phyloP scores from a whole-genome alignment of 768 basidiomycete species.

The Leccinum incarnatum region DNA sequence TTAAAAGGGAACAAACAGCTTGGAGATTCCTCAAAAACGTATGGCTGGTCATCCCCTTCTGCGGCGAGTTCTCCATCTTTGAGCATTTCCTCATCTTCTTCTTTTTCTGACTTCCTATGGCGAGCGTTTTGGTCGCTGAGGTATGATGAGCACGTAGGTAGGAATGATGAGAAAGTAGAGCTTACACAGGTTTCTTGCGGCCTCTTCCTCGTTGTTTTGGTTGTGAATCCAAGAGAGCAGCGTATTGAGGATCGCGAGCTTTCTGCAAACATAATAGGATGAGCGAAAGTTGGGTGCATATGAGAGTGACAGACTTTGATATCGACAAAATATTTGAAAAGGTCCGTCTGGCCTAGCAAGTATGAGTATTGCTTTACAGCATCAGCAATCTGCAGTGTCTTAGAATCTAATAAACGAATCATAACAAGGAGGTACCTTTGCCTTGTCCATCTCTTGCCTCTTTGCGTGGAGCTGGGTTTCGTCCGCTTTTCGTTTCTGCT shows the following conservation, averaged over 20 bases:
- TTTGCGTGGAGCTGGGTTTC: constrained; percentile 68
- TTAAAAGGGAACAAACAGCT: constrained; percentile 54
- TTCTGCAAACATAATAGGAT: constrained; percentile 43
- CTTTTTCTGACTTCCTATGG: constrained; percentile 95
- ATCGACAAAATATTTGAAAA: constrained; percentile 98
- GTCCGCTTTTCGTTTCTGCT: constrained; percentile 59
- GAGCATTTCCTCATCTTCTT: constrained; percentile 94
- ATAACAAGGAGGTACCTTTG: constrained; percentile 54
- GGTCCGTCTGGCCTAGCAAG: constrained; percentile 95
- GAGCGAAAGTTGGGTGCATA: neutral
- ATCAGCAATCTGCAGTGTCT: constrained; percentile 66
- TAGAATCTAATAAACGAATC: neutral
- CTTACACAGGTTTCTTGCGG: constrained; percentile 76
- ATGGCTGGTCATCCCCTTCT: constrained; percentile 85
- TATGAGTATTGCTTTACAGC: constrained; percentile 97
- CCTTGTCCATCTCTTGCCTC: constrained; percentile 84
- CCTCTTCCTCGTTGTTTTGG: constrained; percentile 82
- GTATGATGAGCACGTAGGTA: constrained; percentile 4
- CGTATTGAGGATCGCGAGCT: constrained; percentile 91
- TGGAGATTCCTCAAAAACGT: constrained; percentile 92
- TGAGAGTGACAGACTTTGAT: constrained; percentile 63
- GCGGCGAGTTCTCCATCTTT: constrained; percentile 80
- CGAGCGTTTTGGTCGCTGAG: constrained; percentile 71
- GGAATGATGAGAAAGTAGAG: constrained; percentile 7
- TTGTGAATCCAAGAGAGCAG: constrained; percentile 82